A percentile compares a stretch with the other conserved stretches of the same genome.
These are phyloP conservation scores for Sicyos baderoa DNA, from an alignment of 306 rosid species.

Conservation along the genomic window DNA sequence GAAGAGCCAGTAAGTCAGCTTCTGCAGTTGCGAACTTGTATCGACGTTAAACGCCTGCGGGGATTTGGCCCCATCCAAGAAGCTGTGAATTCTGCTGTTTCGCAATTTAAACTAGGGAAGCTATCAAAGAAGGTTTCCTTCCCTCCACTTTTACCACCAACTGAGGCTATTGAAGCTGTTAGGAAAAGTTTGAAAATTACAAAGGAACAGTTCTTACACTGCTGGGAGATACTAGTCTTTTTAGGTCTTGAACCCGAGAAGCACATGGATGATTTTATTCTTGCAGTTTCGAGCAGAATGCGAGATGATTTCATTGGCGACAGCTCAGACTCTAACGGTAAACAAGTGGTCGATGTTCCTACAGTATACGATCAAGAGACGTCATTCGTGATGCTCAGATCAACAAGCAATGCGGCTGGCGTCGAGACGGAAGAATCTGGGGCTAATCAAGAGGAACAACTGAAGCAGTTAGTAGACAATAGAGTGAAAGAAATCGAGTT, in stretches of 20 bases:
- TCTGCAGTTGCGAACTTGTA: constrained; percentile 68
- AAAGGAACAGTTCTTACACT: constrained; percentile 73
- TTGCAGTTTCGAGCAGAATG: constrained; percentile 51
- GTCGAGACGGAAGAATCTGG: constrained; percentile 54
- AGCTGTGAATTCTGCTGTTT: constrained; percentile 44
- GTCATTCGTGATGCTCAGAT: constrained; percentile 69
- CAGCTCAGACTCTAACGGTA: constrained; percentile 56
- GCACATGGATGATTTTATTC: constrained; percentile 55
- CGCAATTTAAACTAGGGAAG: constrained; percentile 49
- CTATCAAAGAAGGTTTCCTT: constrained; percentile 55
- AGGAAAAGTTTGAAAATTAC: constrained; percentile 61
- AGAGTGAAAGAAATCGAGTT: constrained; percentile 62
- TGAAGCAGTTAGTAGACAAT: constrained; percentile 58
- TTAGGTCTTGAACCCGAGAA: constrained; percentile 57
- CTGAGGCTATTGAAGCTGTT: constrained; percentile 46
- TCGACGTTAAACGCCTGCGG: constrained; percentile 57
- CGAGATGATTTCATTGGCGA: constrained; percentile 76
- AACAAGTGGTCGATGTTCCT: constrained; percentile 55
- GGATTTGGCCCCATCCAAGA: constrained; percentile 43
- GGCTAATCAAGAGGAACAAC: constrained; percentile 61
- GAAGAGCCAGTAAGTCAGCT: constrained; percentile 88
- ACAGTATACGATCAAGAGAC: constrained; percentile 40
- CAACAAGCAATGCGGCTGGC: constrained; percentile 30
- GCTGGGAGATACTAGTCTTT: constrained; percentile 88
- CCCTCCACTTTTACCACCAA: constrained; percentile 54